Evolutionary conservation across 2,329 filamentous ascomycete species (phyloP), one percentile per base, ranked within the genome.

Genomic region (Botrytis squamosa): DNA sequence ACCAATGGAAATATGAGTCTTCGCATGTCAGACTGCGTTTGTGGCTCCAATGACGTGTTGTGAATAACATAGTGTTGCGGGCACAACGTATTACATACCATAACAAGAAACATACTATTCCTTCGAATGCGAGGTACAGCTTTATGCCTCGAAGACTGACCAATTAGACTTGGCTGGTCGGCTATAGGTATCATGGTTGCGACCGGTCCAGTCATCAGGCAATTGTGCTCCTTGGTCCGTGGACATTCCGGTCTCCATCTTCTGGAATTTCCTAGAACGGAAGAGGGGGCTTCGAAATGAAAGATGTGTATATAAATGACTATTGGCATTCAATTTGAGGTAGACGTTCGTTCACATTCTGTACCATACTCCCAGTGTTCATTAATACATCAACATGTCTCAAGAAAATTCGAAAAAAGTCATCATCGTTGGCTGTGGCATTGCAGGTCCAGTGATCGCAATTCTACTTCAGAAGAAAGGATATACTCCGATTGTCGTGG

Each of bases 401-500:
- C 55, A 52, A 49, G 44, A 10, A 38, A 49, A n/a, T 33, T 33
- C 63, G 5, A 59, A 55, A 25, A 73, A 38, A 49, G 75, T 76
- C 55, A 69, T 75, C 0, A 66, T 76, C 59, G 29, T 76, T 29
- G 75, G 74, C 3, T 72, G 72, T 40, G 75, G 75, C 33, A 69
- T 76, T 55, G 68, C 72, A 25, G 74, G 75, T 33, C 75, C 75
- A 22, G 60, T 74, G 38, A 42, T 76, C 4, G 74, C 74, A 36
- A 72, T 76, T 18, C 49, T 76, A 14, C 72, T 76, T 10, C 57
- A 73, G 52, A 71, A 65, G 46, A 76, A 76, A 57, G 74, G 75
- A 20, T 76, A 76, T 38, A 66, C n/a, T 3, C 75, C 75, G 2
- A 57, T 75, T 22, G 33, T 76, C 5, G 60, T 76, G 22, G 75